These are phyloP conservation scores for Xylariaceae sp. DNA, from an alignment of 2,329 filamentous ascomycete genomes.

Conservation along the genomic window DNA sequence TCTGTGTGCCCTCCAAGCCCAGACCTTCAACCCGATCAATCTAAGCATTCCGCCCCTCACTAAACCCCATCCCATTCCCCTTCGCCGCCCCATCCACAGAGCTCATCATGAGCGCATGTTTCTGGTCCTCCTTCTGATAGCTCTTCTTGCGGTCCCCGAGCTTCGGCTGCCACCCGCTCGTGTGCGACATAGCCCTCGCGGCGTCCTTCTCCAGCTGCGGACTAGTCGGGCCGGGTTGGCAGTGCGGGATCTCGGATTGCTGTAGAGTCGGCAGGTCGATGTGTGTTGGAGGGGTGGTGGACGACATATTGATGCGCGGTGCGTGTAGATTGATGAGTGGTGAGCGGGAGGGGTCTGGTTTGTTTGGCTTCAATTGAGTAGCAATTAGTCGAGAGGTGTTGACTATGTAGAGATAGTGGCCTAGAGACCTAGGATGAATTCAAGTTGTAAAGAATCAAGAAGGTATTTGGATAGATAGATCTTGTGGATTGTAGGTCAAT, in stretches of 20 bases:
- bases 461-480: too few relatives aligned
- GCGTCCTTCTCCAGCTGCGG: constrained; percentile 34
- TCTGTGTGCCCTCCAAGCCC: constrained; percentile 2
- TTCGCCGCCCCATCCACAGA: background rate
- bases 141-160: constrained; percentile 45
- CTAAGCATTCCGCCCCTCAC: constrained; percentile 30
- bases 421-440: too few relatives aligned
- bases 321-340: background rate
- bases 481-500: too few relatives aligned
- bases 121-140: constrained; percentile 54
- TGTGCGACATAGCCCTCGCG: constrained; percentile 36
- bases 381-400: too few relatives aligned
- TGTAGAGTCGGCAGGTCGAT: constrained; percentile 9
- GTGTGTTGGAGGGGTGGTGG: background rate
- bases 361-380: background rate
- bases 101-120: constrained; percentile 50
- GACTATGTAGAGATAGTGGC: too few relatives aligned
- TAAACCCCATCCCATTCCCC: constrained; percentile 39
- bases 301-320: background rate
- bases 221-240: constrained; percentile 17
- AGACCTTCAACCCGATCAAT: background rate
- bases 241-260: constrained; percentile 6
- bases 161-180: constrained; percentile 46
- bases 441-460: too few relatives aligned
- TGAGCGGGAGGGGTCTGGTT: background rate